Evolutionary conservation across 2,329 filamentous ascomycete species (phyloP).

Genomic region (Monilinia aucupariae): DNA sequence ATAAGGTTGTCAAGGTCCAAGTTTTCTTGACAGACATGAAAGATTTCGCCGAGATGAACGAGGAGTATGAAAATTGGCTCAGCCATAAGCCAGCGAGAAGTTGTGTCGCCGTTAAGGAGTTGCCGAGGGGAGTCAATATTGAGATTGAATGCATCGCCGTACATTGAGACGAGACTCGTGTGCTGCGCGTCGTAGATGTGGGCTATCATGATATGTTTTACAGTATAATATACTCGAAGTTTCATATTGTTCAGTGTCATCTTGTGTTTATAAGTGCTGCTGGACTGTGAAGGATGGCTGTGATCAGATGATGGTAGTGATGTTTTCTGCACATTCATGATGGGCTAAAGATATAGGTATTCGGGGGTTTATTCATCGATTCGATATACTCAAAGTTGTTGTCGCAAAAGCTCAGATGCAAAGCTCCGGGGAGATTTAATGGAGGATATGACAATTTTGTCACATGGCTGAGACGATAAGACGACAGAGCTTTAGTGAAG

Average conservation of each 20-base stretch:
- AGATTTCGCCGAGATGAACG: constrained; percentile 82
- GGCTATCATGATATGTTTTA: not conserved
- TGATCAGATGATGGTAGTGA: not conserved
- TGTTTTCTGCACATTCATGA: not conserved
- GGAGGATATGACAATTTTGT: not conserved
- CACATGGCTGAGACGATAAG: not conserved
- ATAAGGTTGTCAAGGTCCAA: constrained; percentile 82
- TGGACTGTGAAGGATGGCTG: not conserved
- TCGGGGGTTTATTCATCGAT: not conserved
- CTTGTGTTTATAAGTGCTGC: not conserved
- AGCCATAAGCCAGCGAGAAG: constrained; percentile 78
- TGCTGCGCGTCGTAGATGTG: not conserved
- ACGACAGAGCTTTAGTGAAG: not conserved
- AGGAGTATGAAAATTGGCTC: constrained; percentile 79
- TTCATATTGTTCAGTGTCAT: not conserved
- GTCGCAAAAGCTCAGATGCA: not conserved
- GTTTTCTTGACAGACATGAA: constrained; percentile 91
- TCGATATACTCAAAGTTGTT: not conserved
- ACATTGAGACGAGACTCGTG: constrained; percentile 22
- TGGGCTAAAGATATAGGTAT: not conserved
- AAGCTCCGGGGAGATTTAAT: not conserved
- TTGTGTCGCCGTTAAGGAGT: constrained; percentile 83
- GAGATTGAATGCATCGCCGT: constrained; percentile 88
- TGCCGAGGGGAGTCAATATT: constrained; percentile 79
- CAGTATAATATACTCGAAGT: not conserved